These are phyloP conservation scores for Ustilago shanxiensis DNA, from an alignment of 1,284 basidiomycete species.

Conservation along the genomic window DNA sequence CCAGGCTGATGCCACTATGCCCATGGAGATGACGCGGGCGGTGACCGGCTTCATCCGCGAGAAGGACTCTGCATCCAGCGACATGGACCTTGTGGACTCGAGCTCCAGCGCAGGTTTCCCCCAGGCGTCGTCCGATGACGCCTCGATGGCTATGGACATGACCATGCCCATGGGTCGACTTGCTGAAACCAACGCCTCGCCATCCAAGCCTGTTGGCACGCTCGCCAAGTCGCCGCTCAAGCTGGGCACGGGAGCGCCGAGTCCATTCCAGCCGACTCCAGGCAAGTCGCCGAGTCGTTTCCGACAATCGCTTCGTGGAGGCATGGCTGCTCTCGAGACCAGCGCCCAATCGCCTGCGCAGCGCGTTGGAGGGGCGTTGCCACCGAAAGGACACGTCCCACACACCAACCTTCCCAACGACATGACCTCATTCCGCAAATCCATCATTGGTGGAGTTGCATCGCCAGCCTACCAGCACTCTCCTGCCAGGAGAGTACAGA, in stretches of 20 bases:
- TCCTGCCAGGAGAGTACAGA: conserved; percentile 48
- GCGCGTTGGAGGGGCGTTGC: conserved; percentile 32
- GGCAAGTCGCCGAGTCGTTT: conserved; percentile 46
- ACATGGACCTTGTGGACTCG: conserved; percentile 47
- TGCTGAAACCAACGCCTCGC: conserved; percentile 25
- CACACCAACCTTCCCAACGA: conserved; percentile 17
- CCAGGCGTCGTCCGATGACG: conserved; percentile 31
- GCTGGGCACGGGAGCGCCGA: conserved; percentile 35
- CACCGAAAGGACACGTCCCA: conserved; percentile 25
- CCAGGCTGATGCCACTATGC: conserved; percentile 38
- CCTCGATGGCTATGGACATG: conserved; percentile 58
- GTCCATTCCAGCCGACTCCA: conserved; percentile 42
- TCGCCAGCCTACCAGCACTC: conserved; percentile 57
- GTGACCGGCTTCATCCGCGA: conserved; percentile 47
- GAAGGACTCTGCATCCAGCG: conserved; percentile 46
- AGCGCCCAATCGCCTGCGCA: conserved; percentile 39
- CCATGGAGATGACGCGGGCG: conserved; percentile 52
- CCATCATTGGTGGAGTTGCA: conserved; percentile 59
- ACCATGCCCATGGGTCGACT: conserved; percentile 50
- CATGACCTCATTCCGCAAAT: conserved; percentile 55
- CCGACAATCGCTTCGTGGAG: conserved; percentile 50
- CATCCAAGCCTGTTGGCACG: conserved; percentile 28
- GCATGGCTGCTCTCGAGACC: conserved; percentile 42
- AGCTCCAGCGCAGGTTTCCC: conserved; percentile 25
- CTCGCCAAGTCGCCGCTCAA: conserved; percentile 15